These are phyloP conservation scores for Yarrowia keelungensis DNA, from an alignment of 805 yeast species.

Conservation along the genomic window DNA sequence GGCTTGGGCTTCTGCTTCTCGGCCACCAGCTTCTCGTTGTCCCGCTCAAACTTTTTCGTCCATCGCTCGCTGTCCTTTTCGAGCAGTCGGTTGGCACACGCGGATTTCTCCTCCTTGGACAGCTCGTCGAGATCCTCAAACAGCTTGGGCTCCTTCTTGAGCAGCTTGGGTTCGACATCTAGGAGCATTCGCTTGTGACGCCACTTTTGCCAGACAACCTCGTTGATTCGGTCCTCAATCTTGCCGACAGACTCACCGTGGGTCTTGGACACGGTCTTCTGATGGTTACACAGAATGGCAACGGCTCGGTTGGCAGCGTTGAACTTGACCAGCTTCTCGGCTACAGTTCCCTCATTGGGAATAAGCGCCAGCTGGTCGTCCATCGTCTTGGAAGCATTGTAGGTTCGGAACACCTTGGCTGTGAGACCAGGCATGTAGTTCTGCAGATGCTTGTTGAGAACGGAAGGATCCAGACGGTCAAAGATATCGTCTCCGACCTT, in stretches of 20 bases:
- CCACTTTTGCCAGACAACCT: slow-evolving; percentile 83
- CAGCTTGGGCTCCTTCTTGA: slow-evolving; percentile 60
- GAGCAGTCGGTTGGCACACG: slow-evolving; percentile 64
- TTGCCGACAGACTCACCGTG: slow-evolving; percentile 84
- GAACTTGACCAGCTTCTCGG: slow-evolving; percentile 84
- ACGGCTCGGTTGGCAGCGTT: slow-evolving; percentile 96
- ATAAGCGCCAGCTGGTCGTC: slow-evolving; percentile 90
- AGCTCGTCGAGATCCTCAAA: slow-evolving; percentile 74
- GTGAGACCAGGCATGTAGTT: slow-evolving; percentile 91
- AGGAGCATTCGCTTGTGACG: slow-evolving; percentile 74
- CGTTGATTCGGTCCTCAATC: slow-evolving; percentile 77
- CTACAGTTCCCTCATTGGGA: slow-evolving; percentile 83
- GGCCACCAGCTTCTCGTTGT: slow-evolving; percentile 72
- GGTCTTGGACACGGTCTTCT: slow-evolving; percentile 84
- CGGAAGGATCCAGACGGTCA: slow-evolving; percentile 84
- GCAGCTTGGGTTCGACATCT: slow-evolving; percentile 62
- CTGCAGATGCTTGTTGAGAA: slow-evolving; percentile 85
- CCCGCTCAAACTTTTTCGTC: slow-evolving; percentile 70
- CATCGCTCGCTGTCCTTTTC: slow-evolving; percentile 71
- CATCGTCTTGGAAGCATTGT: slow-evolving; percentile 95
- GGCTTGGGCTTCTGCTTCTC: slow-evolving; percentile 63
- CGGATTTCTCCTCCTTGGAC: slow-evolving; percentile 65
- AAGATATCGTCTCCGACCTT: slow-evolving; percentile 91
- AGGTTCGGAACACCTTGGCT: slow-evolving; percentile 97
- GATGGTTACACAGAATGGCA: slow-evolving; percentile 96